Evolutionary conservation across 768 basidiomycete species (phyloP).

Genomic region (Psilocybe azurescens): DNA sequence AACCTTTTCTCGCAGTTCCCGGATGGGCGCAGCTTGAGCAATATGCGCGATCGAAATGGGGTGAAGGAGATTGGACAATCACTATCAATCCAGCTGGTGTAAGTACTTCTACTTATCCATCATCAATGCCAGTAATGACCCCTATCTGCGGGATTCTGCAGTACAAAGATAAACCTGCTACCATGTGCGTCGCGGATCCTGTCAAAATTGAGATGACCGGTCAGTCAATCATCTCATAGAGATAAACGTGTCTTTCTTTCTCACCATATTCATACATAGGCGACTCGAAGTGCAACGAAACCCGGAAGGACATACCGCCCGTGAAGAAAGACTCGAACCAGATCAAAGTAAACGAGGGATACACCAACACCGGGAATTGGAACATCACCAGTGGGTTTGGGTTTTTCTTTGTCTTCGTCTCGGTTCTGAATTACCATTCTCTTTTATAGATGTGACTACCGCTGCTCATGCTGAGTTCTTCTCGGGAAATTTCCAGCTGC

Average conservation of each 20-base stretch:
- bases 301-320: conserved; percentile 26
- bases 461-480: conserved; percentile 33
- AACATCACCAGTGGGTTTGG: conserved; percentile 30
- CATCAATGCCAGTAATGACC: background rate
- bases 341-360: conserved; percentile 31
- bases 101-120: conserved; percentile 2
- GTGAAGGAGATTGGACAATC: conserved; percentile 27
- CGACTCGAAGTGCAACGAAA: conserved; percentile 24
- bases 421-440: background rate
- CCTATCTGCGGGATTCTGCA: conserved; percentile 5
- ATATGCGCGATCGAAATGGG: conserved; percentile 29
- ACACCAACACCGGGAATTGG: conserved; percentile 29
- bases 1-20: conserved; percentile 20
- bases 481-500: conserved; percentile 27
- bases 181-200: conserved; percentile 29
- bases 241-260: background rate
- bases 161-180: conserved; percentile 32
- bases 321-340: conserved; percentile 19
- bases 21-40: conserved; percentile 29
- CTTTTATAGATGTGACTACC: conserved; percentile 25
- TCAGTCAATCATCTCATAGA: conserved; percentile 1
- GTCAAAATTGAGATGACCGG: conserved; percentile 21
- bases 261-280: conserved; percentile 12
- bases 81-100: conserved; percentile 31
- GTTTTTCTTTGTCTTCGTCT: background rate